Evolutionary conservation across 2,329 filamentous ascomycete genomes (phyloP).

Genomic region (Trichoderma endophyticum): DNA sequence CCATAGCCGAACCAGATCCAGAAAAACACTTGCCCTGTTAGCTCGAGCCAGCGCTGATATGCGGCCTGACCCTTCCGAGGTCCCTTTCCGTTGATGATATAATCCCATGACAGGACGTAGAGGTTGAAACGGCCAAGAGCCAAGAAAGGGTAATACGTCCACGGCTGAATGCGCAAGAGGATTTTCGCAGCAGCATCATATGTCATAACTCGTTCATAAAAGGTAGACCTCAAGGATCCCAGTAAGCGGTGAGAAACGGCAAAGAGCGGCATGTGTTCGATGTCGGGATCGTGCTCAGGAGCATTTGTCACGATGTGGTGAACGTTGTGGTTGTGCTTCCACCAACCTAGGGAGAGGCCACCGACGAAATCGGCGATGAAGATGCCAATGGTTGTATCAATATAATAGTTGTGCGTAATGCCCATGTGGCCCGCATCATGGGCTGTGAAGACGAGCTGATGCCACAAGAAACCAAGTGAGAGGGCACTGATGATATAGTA

Average conservation of each 20-base stretch:
- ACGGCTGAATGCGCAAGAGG: conserved; percentile 59
- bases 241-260: conserved; percentile 65
- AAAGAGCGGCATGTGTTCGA: conserved; percentile 67
- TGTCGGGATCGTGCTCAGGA: conserved; percentile 58
- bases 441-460: conserved; percentile 66
- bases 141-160: conserved; percentile 68
- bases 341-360: conserved; percentile 65
- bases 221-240: conserved; percentile 58
- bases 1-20: conserved; percentile 67
- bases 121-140: conserved; percentile 69
- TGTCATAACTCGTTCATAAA: conserved; percentile 62
- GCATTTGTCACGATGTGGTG: conserved; percentile 66
- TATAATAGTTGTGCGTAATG: conserved; percentile 57
- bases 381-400: conserved; percentile 59
- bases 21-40: conserved; percentile 55
- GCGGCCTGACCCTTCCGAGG: conserved; percentile 56
- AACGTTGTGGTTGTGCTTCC: conserved; percentile 67
- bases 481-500: conserved; percentile 59
- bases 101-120: conserved; percentile 64
- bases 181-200: conserved; percentile 61
- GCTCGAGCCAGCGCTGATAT: conserved; percentile 66
- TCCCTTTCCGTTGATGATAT: conserved; percentile 52
- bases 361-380: conserved; percentile 65
- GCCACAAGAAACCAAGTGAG: conserved; percentile 50
- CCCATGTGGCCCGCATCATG: conserved; percentile 64